Conservation (phyloP, 495 filamentous ascomycete genomes). For the Amphirosellinia nigrospora region DNA sequence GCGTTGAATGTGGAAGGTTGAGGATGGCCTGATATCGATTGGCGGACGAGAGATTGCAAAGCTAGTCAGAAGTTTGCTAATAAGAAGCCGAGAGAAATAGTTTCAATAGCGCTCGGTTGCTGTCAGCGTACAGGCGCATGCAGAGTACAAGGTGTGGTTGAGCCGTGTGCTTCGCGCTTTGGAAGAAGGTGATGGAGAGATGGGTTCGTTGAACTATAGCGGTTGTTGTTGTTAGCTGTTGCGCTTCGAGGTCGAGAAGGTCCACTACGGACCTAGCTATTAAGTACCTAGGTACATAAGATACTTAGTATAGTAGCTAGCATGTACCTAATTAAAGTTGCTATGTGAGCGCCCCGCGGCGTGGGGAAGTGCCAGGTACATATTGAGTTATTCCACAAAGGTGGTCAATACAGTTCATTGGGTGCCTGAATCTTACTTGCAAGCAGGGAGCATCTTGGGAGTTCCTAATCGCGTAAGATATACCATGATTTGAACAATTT, state of each 20-base stretch:
- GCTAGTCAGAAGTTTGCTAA: not conserved
- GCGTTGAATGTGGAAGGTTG: not conserved
- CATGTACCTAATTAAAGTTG: not conserved
- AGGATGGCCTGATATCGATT: not conserved
- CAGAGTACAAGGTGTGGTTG: not conserved
- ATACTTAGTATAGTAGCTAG: not conserved
- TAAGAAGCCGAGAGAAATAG: not conserved
- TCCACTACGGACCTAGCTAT: no score
- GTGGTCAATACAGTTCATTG: no score
- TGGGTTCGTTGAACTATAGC: not conserved
- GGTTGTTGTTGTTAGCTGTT: not conserved
- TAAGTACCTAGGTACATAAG: no score
- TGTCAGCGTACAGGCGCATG: not conserved
- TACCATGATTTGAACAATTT: no score
- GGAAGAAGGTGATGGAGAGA: not conserved
- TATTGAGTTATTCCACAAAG: no score
- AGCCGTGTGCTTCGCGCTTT: not conserved
- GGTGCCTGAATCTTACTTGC: not conserved
- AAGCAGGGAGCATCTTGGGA: not conserved
- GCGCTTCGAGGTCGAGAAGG: not conserved
- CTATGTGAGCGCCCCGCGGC: not conserved
- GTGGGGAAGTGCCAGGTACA: not conserved
- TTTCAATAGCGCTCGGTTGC: not conserved
- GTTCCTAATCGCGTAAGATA: no score
- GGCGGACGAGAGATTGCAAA: not conserved